Evolutionary conservation across 108 stramenopile species (phyloP).

Genomic region (Conticribra guillardii): DNA sequence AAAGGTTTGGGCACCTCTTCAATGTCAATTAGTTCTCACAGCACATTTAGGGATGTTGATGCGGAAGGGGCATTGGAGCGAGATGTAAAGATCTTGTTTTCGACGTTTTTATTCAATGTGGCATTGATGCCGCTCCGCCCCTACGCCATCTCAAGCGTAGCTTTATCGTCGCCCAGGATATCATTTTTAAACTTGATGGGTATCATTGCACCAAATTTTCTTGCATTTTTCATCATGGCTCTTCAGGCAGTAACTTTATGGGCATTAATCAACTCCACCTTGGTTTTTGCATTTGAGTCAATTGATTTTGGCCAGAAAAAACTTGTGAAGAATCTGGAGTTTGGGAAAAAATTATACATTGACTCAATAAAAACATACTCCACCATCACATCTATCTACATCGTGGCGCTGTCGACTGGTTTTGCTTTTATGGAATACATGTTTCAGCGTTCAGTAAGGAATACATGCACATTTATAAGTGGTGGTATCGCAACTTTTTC

Average conservation of each 20-base stretch:
- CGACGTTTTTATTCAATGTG: slow-evolving; percentile 12
- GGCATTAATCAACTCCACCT: slow-evolving; percentile 15
- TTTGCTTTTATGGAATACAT: slow-evolving; percentile 1
- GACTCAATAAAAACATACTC: slow-evolving; percentile 34
- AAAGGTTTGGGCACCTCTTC: not conserved
- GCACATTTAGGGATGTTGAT: not conserved
- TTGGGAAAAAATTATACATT: slow-evolving; percentile 31
- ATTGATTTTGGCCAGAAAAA: slow-evolving; percentile 48
- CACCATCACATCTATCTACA: not conserved
- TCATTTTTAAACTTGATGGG: slow-evolving; percentile 9
- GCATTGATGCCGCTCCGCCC: not conserved
- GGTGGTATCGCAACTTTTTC: not conserved
- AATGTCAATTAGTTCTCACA: not conserved
- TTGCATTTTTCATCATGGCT: slow-evolving; percentile 18
- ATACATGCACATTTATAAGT: not conserved
- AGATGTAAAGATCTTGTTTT: slow-evolving; percentile 5
- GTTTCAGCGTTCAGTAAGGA: not conserved
- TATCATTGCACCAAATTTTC: not conserved
- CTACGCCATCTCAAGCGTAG: not conserved
- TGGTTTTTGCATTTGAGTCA: slow-evolving; percentile 38
- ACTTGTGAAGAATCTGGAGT: slow-evolving; percentile 31
- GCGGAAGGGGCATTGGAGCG: not conserved
- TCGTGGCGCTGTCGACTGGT: slow-evolving; percentile 17
- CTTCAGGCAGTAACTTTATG: slow-evolving; percentile 29
- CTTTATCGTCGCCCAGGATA: not conserved